Conservation (phyloP, 805 yeast species). For the Metschnikowia gelsemii region DNA sequence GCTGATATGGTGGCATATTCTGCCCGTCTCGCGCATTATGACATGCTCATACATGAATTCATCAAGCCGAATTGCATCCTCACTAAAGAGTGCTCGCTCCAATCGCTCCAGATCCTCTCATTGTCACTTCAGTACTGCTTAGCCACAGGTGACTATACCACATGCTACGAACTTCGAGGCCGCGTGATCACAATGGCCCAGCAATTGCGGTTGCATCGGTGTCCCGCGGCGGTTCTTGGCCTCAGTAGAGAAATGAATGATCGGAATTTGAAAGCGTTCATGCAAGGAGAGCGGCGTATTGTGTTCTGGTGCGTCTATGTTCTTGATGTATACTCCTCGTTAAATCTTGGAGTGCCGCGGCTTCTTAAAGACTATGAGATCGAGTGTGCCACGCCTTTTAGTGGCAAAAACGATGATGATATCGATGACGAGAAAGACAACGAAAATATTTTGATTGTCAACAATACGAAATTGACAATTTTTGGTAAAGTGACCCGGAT, state of each 20-base stretch:
- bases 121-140: constrained; percentile 70
- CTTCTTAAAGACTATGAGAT: constrained; percentile 76
- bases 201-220: constrained; percentile 78
- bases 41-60: constrained; percentile 59
- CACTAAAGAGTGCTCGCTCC: constrained; percentile 59
- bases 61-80: constrained; percentile 56
- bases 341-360: constrained; percentile 80
- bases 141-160: constrained; percentile 68
- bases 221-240: constrained; percentile 83
- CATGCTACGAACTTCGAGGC: constrained; percentile 75
- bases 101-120: constrained; percentile 66
- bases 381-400: constrained; percentile 81
- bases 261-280: constrained; percentile 53
- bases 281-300: constrained; percentile 80
- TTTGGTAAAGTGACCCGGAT: constrained; percentile 69
- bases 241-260: constrained; percentile 39
- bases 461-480: constrained; percentile 56
- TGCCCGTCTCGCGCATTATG: constrained; percentile 47
- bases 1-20: constrained; percentile 17
- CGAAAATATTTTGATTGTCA: constrained; percentile 57
- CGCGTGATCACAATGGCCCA: constrained; percentile 79
- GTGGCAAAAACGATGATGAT: constrained; percentile 42
- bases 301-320: constrained; percentile 83
- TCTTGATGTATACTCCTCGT: constrained; percentile 71
- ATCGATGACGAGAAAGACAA: constrained; percentile 36